Evolutionary conservation across 2,329 filamentous ascomycete genomes (phyloP).

Genomic region (Zarea fungicola): DNA sequence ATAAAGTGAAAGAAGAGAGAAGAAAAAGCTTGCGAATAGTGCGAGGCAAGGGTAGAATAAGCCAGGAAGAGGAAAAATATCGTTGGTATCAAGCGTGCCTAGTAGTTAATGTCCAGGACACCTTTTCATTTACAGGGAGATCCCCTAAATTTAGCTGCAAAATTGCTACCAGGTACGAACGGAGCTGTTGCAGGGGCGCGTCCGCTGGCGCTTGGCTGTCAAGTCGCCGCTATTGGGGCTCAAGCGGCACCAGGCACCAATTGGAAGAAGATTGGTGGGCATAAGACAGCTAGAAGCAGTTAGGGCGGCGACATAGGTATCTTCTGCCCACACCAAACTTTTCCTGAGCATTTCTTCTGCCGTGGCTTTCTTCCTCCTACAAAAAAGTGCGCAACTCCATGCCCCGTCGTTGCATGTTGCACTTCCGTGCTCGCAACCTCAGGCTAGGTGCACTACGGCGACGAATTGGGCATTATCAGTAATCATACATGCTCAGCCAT

Average conservation of each 20-base stretch:
- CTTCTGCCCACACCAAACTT: constrained; percentile 1
- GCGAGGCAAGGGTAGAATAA: not conserved
- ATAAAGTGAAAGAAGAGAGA: not conserved
- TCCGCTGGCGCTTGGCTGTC: not conserved
- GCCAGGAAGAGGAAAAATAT: not conserved
- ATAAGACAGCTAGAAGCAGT: no score
- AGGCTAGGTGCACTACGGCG: no score
- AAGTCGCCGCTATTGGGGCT: not conserved
- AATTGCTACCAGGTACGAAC: not conserved
- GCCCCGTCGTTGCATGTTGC: not conserved
- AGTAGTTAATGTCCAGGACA: constrained; percentile 17
- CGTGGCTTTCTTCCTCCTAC: not conserved
- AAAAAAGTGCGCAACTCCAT: not conserved
- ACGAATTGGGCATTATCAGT: no score
- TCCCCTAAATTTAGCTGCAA: constrained; percentile 11
- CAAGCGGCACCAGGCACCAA: no score
- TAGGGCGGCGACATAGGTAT: constrained; percentile 1
- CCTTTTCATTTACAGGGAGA: constrained; percentile 11
- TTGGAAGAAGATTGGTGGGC: no score
- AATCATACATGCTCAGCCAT: not conserved
- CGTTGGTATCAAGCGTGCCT: not conserved
- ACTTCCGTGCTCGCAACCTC: not conserved
- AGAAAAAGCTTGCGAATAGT: not conserved
- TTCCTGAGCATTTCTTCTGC: not conserved
- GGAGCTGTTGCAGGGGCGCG: not conserved